A percentile compares a stretch with the other conserved stretches of the same genome.
These are phyloP conservation scores for Hordeum marinum DNA, from an alignment of 176 grass and related monocot genomes.

Conservation along the genomic window DNA sequence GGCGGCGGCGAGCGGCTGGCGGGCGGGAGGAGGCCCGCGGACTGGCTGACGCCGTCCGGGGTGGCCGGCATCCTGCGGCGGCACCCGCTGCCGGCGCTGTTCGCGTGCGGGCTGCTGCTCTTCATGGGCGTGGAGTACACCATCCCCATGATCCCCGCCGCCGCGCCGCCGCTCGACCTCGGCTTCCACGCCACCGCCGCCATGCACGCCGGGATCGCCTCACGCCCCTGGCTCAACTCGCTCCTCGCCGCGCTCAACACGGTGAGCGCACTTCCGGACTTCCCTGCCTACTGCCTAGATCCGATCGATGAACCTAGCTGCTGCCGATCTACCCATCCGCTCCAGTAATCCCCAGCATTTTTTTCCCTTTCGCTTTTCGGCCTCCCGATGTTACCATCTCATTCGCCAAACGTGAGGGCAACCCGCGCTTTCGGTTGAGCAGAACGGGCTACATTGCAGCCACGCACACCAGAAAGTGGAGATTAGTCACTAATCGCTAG, in stretches of 20 bases:
- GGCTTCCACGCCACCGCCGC: conserved; percentile 53
- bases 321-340: background rate
- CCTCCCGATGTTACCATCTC: background rate
- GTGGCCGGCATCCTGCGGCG: conserved; percentile 5
- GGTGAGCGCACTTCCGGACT: conserved; percentile 22
- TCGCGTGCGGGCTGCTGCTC: conserved; percentile 48
- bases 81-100: conserved; percentile 56
- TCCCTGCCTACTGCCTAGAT: background rate
- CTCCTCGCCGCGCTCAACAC: conserved; percentile 91
- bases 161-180: conserved; percentile 66
- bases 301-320: background rate
- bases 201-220: conserved; percentile 52
- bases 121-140: conserved; percentile 98
- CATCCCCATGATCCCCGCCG: conserved; percentile 64
- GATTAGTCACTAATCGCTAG: background rate
- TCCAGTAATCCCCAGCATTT: background rate
- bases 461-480: background rate
- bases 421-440: background rate
- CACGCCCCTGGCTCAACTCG: conserved; percentile 60
- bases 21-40: background rate
- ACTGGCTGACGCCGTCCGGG: conserved; percentile 29
- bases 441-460: background rate
- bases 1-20: background rate
- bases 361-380: background rate
- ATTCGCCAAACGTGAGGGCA: background rate